Percentiles rank a stretch among this genome's conserved stretches.
These are phyloP conservation scores for Camellia lanceoleosa DNA, from an alignment of 148 eudicot genomes.

Conservation along the genomic window DNA sequence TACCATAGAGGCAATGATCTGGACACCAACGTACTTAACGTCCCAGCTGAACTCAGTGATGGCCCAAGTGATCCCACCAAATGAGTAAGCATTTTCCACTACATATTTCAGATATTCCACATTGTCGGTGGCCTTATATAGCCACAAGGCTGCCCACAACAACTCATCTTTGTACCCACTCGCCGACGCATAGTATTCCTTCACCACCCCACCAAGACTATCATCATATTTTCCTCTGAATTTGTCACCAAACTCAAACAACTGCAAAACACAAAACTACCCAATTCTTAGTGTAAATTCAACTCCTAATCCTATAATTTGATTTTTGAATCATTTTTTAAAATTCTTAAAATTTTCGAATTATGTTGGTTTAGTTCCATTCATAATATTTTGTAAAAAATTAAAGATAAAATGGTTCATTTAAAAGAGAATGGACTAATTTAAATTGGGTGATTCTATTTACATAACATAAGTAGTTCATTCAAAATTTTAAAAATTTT, in stretches of 20 bases:
- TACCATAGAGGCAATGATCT: constrained; percentile 72
- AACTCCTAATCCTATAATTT: no score
- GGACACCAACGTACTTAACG: constrained; percentile 69
- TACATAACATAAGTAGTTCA: no score
- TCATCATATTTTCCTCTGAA: constrained; percentile 70
- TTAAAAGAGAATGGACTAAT: no score
- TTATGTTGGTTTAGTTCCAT: no score
- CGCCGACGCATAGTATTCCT: constrained; percentile 57
- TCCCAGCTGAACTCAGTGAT: constrained; percentile 78
- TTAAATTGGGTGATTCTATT: no score
- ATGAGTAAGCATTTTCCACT: constrained; percentile 35
- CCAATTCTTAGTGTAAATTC: no score
- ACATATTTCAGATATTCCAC: constrained; percentile 45
- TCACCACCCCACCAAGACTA: constrained; percentile 39
- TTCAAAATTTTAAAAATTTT: no score
- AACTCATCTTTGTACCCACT: constrained; percentile 83
- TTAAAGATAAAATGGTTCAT: no score
- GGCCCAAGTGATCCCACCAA: constrained; percentile 74
- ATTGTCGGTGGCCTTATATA: constrained; percentile 64
- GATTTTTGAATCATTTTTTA: no score
- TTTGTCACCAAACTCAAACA: constrained; percentile 74
- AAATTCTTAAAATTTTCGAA: no score
- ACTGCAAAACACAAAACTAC: constrained; percentile 20
- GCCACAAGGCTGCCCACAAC: constrained; percentile 75
- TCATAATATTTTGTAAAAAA: no score